phyloP scores from a whole-genome alignment of 2,329 filamentous ascomycete genomes.

The Fusarium dimerum region DNA sequence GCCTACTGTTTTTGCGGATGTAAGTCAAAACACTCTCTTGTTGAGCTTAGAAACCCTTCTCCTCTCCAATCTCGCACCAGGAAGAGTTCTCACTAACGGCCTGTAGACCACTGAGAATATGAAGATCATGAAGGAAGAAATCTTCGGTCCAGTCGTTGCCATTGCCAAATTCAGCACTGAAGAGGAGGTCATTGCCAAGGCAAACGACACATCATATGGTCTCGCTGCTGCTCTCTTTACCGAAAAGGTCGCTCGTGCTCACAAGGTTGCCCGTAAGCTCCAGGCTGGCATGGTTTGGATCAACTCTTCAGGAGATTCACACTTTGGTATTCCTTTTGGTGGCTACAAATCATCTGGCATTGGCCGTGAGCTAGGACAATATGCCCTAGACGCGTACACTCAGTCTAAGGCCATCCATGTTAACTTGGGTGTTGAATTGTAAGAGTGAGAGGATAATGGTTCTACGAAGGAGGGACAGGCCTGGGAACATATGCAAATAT shows the following conservation, averaged over 20 bases:
- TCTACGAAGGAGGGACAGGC: neutral
- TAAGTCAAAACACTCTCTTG: conserved; percentile 8
- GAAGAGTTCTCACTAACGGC: conserved; percentile 21
- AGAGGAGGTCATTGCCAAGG: conserved; percentile 27
- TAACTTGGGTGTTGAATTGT: conserved; percentile 21
- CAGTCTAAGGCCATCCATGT: conserved; percentile 29
- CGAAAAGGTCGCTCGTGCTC: conserved; percentile 45
- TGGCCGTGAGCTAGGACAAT: conserved; percentile 27
- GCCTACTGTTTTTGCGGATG: conserved; percentile 31
- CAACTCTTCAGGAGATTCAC: conserved; percentile 32
- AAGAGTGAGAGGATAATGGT: neutral
- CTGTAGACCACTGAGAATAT: conserved; percentile 26
- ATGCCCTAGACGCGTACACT: conserved; percentile 29
- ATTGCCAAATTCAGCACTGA: conserved; percentile 28
- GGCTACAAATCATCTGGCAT: conserved; percentile 29
- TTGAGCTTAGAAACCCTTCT: neutral
- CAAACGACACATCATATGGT: conserved; percentile 51
- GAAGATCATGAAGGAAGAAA: conserved; percentile 32
- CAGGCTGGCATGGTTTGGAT: conserved; percentile 52
- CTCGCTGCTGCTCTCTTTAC: conserved; percentile 58
- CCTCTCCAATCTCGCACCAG: neutral
- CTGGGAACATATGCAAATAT: too few species aligned
- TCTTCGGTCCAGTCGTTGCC: conserved; percentile 32
- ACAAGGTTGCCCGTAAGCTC: conserved; percentile 47
- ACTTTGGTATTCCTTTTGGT: conserved; percentile 32